Base-by-base conservation (phyloP, 1,139 yeast species). In the Pichia sp. region DNA sequence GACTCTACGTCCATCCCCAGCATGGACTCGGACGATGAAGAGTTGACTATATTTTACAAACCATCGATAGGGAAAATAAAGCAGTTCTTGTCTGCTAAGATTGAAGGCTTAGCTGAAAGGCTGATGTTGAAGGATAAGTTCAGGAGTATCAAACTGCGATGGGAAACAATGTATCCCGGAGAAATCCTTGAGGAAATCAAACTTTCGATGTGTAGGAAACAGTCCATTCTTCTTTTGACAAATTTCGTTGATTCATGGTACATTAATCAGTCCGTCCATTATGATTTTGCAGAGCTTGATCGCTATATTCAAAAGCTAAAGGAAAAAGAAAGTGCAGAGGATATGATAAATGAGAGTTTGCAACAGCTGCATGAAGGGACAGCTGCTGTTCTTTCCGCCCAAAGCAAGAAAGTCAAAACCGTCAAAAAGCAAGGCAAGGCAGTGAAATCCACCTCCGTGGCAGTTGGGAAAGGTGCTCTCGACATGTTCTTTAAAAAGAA, bases 401-500 rank as follows among this genome's bases (percentile, higher is more conserved):
- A 32, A 38, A 62, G 45, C 50, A 66, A 64, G 54, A 61, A 34
- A 66, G 62, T 54, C 61, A 47, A 47, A 34, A n/a, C 45, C 6
- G 48, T 29, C 19, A 54, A 54, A 30, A 46, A 46, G 41, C 38
- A 26, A 6, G 38, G 26, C 8, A 46, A 46, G 19, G 5, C 43
- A 2, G 32, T 66, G 53, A 69, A 70, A 49, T 79, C 76, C 58
- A 51, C 55, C n/a, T 59, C 62, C 31, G 80, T 79, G 0, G 80
- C 80, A 0, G 75, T 72, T 11, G 82, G 82, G 0, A 78, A 74
- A 61, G 89, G 89, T 2, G 86, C 87, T 1, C 71, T 84, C 36
- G 89, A 84, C 64, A 78, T 81, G 50, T 83, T 84, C 61, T 83
- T 84, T 70, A 56, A 54, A 40, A 51, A 52, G n/a, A 56, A 54